Base-by-base conservation (phyloP, 2,329 filamentous ascomycete species). In the Xylaria sp. region DNA sequence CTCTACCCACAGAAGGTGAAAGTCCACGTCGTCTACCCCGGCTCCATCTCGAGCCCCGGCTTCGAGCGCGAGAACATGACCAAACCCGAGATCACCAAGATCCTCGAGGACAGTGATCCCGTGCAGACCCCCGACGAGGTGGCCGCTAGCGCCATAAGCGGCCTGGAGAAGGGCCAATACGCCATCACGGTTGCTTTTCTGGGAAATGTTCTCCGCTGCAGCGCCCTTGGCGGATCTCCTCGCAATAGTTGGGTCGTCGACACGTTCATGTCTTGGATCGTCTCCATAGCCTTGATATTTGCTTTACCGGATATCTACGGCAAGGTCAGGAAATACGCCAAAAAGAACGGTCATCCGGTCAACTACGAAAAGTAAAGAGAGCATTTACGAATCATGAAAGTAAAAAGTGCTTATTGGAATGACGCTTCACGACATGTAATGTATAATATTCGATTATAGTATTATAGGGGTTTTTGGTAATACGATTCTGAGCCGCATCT, bases 1-100 rank as follows among this genome's bases (percentile, higher is more conserved):
- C 83, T 98, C 60, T 99, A 98, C 83, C 94, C 94, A 53, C 91
- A 91, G 61, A 88, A 91, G 51, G 90, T 98, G 62, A 89, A 92
- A 74, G 85, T 98, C 21, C 93, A 97, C 76, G 87, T 93, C 50
- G 88, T 98, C 12, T 92, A 90, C 75, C 96, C 96, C 0, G 95
- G 92, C 61, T 93, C 92, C 2, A 98, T 99, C 71, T 84, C 89
- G 14, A 90, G 88, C 5, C 90, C 93, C 0, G 94, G 94, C 0
- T 86, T 91, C 60, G 90, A 90, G 68, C 84, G 87, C 19, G 95
- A 98, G 82, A 90, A 97, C 75, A 80, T 83, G 74, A 87, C 87
- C 32, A 98, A 98, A 81, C 95, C 94, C 7, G 88, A 86, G 4
- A 85, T 98, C 58, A 97, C 94, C 2, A 86, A 89, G 72, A 85